Evolutionary conservation across 2,329 filamentous ascomycete genomes (phyloP), one percentile per base, ranked within the genome.

Genomic region (Exophiala bonariae): DNA sequence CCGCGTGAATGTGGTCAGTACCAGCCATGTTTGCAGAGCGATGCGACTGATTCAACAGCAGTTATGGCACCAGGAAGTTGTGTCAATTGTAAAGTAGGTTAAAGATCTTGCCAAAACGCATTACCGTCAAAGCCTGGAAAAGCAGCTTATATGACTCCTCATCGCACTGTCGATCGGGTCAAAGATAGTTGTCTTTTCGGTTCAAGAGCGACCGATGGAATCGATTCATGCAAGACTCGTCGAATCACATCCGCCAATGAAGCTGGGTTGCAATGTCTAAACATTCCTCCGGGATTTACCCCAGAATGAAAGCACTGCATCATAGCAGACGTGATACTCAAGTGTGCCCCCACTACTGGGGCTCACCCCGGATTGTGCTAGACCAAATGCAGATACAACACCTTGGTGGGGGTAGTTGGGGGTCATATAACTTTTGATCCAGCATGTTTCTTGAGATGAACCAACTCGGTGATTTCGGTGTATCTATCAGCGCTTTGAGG

Each of bases 401-500:
- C 14, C 17, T 11, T 16, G n/a, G 19, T 11, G 23, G 23, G 23
- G 23, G 23, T 26, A 11, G 6, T 26, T 26, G 23, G 23, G 23
- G 23, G 23, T 26, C 6, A 26, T 30, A 11, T 33, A 8, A 43
- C 13, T 11, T 38, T 19, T 19, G 17, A 36, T 11, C 33, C n/a
- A n/a, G n/a, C n/a, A n/a, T n/a, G n/a, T n/a, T n/a, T n/a, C n/a
- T n/a, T n/a, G 23, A 6, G 11, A 26, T 26, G 23, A 6, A 18
- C 17, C 43, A 38, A 10, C 20, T 41, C 30, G 37, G 39, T 20
- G 19, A 41, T 38, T 37, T 42, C 38, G 38, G 39, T 31, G 44
- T 26, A 35, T 26, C 19, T 35, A 4, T 17, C 11, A 36, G 41
- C 41, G 41, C 32, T 26, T 26, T 26, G 23, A 26, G 11, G 23